A percentile compares a stretch with the other conserved stretches of the same genome.
These are phyloP conservation scores for Sphaerulina populicola DNA, from an alignment of 2,329 filamentous ascomycete species.

Conservation along the genomic window DNA sequence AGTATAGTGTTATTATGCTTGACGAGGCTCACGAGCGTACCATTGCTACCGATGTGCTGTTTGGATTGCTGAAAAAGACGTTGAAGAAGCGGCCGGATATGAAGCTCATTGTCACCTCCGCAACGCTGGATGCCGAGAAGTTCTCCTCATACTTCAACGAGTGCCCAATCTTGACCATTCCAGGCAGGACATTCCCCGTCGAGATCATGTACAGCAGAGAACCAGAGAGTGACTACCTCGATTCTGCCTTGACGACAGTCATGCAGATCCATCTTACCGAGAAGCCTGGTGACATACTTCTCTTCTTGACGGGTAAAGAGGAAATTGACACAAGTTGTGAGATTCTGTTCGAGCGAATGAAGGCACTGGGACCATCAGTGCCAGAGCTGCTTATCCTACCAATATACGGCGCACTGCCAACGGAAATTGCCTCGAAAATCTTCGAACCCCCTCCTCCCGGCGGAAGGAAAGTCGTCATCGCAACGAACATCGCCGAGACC, in stretches of 20 bases:
- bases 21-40: constrained; percentile 98
- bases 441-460: constrained; percentile 88
- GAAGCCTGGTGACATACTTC: constrained; percentile 82
- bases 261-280: constrained; percentile 98
- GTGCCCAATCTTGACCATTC: constrained; percentile 93
- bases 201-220: constrained; percentile 93
- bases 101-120: constrained; percentile 92
- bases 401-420: constrained; percentile 89
- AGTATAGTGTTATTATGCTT: constrained; percentile 95
- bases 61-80: constrained; percentile 89
- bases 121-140: constrained; percentile 92
- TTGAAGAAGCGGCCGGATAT: constrained; percentile 76
- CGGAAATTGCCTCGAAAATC: constrained; percentile 86
- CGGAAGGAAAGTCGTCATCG: constrained; percentile 87
- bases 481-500: constrained; percentile 96
- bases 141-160: constrained; percentile 95
- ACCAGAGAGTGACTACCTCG: constrained; percentile 90
- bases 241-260: constrained; percentile 86
- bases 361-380: constrained; percentile 79
- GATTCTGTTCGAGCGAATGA: constrained; percentile 91
- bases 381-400: constrained; percentile 88
- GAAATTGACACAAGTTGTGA: constrained; percentile 95
- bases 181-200: constrained; percentile 88
- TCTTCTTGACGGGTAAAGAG: constrained; percentile 95
- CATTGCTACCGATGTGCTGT: constrained; percentile 89